Percentiles rank a stretch among this genome's conserved stretches.
Conservation (phyloP, 176 grass and related monocot species). For the Tillandsia fasciculata region DNA sequence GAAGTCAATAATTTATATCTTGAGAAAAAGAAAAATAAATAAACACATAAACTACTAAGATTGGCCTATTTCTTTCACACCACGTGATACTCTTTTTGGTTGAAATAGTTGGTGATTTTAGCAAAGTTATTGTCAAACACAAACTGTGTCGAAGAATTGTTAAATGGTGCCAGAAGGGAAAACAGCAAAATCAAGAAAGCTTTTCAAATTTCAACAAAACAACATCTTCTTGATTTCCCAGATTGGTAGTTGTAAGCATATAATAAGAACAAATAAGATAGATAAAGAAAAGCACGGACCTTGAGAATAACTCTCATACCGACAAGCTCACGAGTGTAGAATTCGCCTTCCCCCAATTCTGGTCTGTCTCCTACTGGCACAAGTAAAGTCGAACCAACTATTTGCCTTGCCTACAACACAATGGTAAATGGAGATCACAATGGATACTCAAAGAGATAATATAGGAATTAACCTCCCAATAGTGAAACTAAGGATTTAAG, state of each 20-base stretch:
- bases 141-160: too few relatives aligned
- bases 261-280: conserved; percentile 8
- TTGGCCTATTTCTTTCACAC: too few relatives aligned
- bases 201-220: background rate
- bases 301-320: conserved; percentile 82
- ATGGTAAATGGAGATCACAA: background rate
- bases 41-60: background rate
- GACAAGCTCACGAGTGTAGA: conserved; percentile 74
- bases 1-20: background rate
- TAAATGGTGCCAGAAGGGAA: too few relatives aligned
- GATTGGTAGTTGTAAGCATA: background rate
- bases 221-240: background rate
- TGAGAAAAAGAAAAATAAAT: background rate
- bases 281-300: conserved; percentile 27
- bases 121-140: too few relatives aligned
- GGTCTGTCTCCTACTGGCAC: conserved; percentile 56
- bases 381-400: conserved; percentile 81
- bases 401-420: conserved; percentile 53
- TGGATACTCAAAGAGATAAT: background rate
- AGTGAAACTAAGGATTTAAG: background rate
- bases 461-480: background rate
- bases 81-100: too few relatives aligned
- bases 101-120: too few relatives aligned
- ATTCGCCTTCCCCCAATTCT: conserved; percentile 57
- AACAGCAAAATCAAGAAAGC: too few relatives aligned